Conservation (phyloP, 495 filamentous ascomycete species). For the Neurospora hispaniola region DNA sequence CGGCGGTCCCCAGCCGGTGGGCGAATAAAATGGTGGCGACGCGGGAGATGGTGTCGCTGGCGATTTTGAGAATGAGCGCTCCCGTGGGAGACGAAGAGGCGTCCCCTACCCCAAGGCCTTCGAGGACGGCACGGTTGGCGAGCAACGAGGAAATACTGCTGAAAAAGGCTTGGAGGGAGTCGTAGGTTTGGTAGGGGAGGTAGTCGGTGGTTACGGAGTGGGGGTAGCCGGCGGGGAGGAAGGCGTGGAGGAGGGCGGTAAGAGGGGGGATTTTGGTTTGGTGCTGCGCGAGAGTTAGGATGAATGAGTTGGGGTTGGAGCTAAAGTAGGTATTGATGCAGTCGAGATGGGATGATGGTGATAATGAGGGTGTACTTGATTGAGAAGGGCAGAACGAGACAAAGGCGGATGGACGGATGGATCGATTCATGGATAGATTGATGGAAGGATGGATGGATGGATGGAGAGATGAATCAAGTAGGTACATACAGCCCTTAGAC, state of each 20-base stretch:
- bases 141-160: slow-evolving; percentile 86
- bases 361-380: slow-evolving; percentile 1
- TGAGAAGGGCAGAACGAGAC: background rate
- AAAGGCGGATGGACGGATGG: background rate
- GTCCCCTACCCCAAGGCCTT: slow-evolving; percentile 90
- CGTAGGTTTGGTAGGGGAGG: slow-evolving; percentile 56
- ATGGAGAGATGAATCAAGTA: background rate
- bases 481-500: slow-evolving; percentile 10
- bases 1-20: slow-evolving; percentile 69
- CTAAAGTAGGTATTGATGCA: too few relatives aligned
- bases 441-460: background rate
- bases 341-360: background rate
- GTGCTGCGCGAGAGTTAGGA: too few relatives aligned
- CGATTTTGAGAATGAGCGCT: slow-evolving; percentile 73
- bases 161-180: slow-evolving; percentile 92
- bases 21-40: slow-evolving; percentile 90
- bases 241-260: slow-evolving; percentile 51
- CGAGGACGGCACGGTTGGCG: slow-evolving; percentile 77
- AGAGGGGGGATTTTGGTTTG: slow-evolving; percentile 2
- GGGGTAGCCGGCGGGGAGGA: slow-evolving; percentile 89
- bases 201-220: slow-evolving; percentile 88
- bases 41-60: slow-evolving; percentile 76
- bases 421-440: background rate
- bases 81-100: slow-evolving; percentile 73
- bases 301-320: too few relatives aligned